Evolutionary conservation across 1,284 basidiomycete genomes (phyloP).

Genomic region (Malassezia dermatis): DNA sequence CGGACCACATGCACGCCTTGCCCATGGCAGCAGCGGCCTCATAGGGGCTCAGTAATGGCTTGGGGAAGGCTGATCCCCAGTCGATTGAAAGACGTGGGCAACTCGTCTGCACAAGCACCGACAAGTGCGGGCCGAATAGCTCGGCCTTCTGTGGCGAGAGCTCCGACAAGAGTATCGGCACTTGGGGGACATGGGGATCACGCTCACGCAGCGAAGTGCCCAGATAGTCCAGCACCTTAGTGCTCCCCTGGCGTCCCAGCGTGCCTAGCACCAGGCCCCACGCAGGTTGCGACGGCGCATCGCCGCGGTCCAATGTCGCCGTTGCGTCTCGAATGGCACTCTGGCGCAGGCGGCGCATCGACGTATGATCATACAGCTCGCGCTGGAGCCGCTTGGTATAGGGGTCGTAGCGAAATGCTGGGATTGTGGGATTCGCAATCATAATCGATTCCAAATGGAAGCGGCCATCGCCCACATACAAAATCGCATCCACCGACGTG

Average conservation of each 20-base stretch:
- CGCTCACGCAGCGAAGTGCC: slow-evolving; percentile 20
- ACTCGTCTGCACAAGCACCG: slow-evolving; percentile 85
- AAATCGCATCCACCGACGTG: slow-evolving; percentile 34
- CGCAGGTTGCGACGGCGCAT: slow-evolving; percentile 12
- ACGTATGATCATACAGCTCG: slow-evolving; percentile 77
- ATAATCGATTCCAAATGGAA: slow-evolving; percentile 98
- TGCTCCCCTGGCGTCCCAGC: slow-evolving; percentile 82
- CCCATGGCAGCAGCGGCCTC: slow-evolving; percentile 83
- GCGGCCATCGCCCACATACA: slow-evolving; percentile 88
- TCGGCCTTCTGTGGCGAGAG: slow-evolving; percentile 85
- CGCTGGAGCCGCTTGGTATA: slow-evolving; percentile 93
- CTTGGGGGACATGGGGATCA: slow-evolving; percentile 54
- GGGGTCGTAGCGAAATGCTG: slow-evolving; percentile 95
- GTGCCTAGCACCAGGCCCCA: slow-evolving; percentile 98
- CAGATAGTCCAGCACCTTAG: slow-evolving; percentile 64
- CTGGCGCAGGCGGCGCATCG: slow-evolving; percentile 66
- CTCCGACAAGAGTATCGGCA: slow-evolving; percentile 87
- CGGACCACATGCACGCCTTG: slow-evolving; percentile 57
- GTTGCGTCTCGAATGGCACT: slow-evolving; percentile 58
- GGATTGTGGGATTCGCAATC: slow-evolving; percentile 93
- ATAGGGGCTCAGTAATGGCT: slow-evolving; percentile 82
- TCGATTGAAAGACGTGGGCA: slow-evolving; percentile 93
- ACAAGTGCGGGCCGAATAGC: slow-evolving; percentile 64
- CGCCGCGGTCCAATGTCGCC: slow-evolving; percentile 22
- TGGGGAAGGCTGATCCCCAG: slow-evolving; percentile 73